These are phyloP conservation scores for Candida sanyaensis DNA, from an alignment of 1,139 yeast genomes.

Conservation along the genomic window DNA sequence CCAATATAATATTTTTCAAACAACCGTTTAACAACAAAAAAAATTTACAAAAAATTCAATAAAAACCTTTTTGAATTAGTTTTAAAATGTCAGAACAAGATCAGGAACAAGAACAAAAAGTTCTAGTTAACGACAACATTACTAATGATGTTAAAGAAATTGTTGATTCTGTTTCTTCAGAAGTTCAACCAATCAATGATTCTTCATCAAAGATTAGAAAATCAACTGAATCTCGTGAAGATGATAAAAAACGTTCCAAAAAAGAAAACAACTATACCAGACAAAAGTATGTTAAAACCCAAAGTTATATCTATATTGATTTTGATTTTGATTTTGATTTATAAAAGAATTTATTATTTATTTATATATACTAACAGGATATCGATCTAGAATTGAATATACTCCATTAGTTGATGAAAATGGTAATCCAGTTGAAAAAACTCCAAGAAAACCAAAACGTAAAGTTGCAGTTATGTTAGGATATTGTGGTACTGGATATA, in stretches of 20 bases:
- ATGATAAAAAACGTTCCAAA: constrained; percentile 5
- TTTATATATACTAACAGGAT: background rate
- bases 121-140: background rate
- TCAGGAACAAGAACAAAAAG: no score
- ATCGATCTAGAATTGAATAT: constrained; percentile 22
- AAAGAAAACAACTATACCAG: background rate
- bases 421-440: constrained; percentile 58
- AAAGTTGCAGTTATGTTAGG: constrained; percentile 95
- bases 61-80: background rate
- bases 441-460: constrained; percentile 75
- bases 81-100: background rate
- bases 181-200: background rate
- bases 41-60: no score
- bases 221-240: constrained; percentile 3
- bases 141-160: background rate
- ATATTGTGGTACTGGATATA: constrained; percentile 97
- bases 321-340: no score
- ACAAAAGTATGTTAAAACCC: constrained; percentile 35
- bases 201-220: background rate
- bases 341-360: background rate
- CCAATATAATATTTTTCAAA: no score
- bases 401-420: constrained; percentile 54
- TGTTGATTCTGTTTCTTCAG: background rate
- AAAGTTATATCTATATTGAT: no score
- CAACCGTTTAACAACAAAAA: no score